Evolutionary conservation across 345 rosid species (phyloP).

Genomic region (Murraya koenigii): DNA sequence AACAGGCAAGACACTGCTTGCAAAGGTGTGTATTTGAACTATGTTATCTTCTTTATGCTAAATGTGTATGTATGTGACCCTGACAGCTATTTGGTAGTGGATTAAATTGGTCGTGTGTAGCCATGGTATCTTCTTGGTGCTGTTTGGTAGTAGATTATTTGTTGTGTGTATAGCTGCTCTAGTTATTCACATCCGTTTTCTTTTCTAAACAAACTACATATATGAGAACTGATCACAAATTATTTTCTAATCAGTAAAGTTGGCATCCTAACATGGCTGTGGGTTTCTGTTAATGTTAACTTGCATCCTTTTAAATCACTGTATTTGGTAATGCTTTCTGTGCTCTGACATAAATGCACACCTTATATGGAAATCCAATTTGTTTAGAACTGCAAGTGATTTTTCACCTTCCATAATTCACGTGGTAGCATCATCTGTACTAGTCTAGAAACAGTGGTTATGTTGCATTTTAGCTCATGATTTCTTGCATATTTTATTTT

Average conservation of each 20-base stretch:
- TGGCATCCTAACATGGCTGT: neutral
- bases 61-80: neutral
- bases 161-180: neutral
- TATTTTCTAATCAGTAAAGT: neutral
- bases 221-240: neutral
- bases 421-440: neutral
- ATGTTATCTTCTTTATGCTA: neutral
- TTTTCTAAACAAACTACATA: neutral
- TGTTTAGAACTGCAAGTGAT: neutral
- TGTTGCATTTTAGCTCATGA: neutral
- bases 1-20: slow-evolving; percentile 98
- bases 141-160: neutral
- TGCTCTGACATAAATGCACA: neutral
- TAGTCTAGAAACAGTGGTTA: neutral
- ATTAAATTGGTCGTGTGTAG: too few relatives aligned
- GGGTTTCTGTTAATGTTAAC: neutral
- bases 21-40: slow-evolving; percentile 55
- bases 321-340: neutral
- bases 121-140: too few relatives aligned
- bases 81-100: neutral
- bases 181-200: neutral
- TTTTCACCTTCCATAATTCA: neutral
- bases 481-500: neutral
- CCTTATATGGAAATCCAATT: neutral
- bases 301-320: neutral